Evolutionary conservation across 257 asterid species (phyloP), one percentile per base, ranked within the genome.

Genomic region (Solanum peruvianum): DNA sequence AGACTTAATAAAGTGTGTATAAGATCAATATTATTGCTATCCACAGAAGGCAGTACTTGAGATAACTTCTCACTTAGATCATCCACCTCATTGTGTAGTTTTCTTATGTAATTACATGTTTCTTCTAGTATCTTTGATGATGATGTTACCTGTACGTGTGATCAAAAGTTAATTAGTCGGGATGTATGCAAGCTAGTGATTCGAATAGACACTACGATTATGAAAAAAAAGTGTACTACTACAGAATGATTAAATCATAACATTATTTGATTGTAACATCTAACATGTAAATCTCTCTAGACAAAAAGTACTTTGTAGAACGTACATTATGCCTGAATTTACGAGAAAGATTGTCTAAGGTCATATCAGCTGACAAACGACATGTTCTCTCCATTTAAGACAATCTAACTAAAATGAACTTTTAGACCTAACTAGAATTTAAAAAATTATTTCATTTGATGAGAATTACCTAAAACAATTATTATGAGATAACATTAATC

Each of bases 71-170:
- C 92, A 87, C 95, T 92, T n/a, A 94, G 86, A 87, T 89, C 91
- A 88, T 94, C 97, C 88, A 93, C 94, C 86, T 95, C 96, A 82
- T 86, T 93, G 31, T 94, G 92, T 92, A 95, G 91, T 76, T 88
- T 91, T 92, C 89, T 89, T 35, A 95, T 92, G 90, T 93, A 92
- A 25, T 87, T 91, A 89, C 98, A 92, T 44, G 93, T 86, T 83
- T 90, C 94, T 82, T 93, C 88, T 90, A 94, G 66, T 6, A 90
- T 66, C 89, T 91, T 89, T 83, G 75, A 67, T 67, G 75, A 67
- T 67, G 75, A 67, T 67, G 75, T 1, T 67, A 3, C 75, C 66
- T 58, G 66, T 58, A 20, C 25, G 66, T 58, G 11, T 58, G 11
- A 58, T 58, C 66, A 21, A n/a, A 58, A 12, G 20, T 60, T 60